Base-by-base conservation (phyloP, 2,329 filamentous ascomycete species). In the Monosporascus ibericus region DNA sequence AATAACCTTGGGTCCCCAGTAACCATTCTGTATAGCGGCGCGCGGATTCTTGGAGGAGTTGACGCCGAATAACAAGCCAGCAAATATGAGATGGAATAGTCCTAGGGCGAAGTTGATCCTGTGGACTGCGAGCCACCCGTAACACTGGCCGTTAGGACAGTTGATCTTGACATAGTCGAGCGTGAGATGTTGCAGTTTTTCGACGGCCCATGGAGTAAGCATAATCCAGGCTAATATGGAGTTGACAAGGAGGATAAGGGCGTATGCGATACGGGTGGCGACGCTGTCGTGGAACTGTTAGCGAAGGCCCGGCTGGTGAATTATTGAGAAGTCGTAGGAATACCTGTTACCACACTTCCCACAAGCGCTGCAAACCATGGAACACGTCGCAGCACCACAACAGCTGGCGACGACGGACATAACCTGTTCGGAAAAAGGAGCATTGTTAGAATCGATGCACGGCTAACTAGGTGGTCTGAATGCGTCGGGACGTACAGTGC, bases 201-300 rank as follows among this genome's bases (percentile, higher is more conserved):
- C 90, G 68, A 99, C 89, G 36, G 94, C 94, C 94, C 94, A 99
- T 50, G 91, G 90, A 22, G 94, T 99, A 74, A 99, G 90, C 90
- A 97, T 96, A 62, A 99, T 90, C 94, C 94, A 99, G 37, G 94
- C 92, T 49, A 97, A 70, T 59, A 97, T 96, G 54, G 92, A 96
- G 79, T 99, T 99, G 72, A 97, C 75, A 60, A 99, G 85, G 51
- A 99, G 88, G 57, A 99, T 87, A 65, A 97, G 83, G 58, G 94
- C 92, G 70, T 96, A 96, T 66, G 89, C 92, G 74, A 97, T 95
- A 76, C 94, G 90, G 61, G 94, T 99, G 52, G 92, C 92, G 74
- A 97, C 92, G 74, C 91, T 95, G 61, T 36, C 15, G 24, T 44
- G 36, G 18, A 40, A 6, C 22, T 34, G 38, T 62, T 51, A 59